Evolutionary conservation across 2,329 filamentous ascomycete genomes (phyloP), one percentile per base, ranked within the genome.

Genomic region (Emmonsia crescens): DNA sequence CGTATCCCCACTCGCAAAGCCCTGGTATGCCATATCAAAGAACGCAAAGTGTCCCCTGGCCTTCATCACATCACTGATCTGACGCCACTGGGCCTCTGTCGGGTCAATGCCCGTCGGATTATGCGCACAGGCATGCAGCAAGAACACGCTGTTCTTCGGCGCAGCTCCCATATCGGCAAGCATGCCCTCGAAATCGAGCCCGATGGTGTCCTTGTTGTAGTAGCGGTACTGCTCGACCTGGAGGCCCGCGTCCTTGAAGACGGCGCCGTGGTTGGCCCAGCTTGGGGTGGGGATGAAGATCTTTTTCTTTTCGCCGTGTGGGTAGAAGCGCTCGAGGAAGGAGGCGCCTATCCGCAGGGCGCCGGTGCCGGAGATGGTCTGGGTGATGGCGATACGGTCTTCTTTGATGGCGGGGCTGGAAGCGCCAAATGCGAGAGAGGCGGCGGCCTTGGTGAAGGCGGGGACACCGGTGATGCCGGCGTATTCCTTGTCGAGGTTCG

Each of bases 1-100:
- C 66, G 89, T 94, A 79, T 96, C 85, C 69, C 93, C 93, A 66
- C 88, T 94, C 70, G 93, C 93, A 73, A 99, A 97, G 70, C 93
- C 93, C 80, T 99, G 93, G 83, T 99, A 99, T 66, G 93, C 93
- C 92, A 96, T 96, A 78, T 97, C 93, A 80, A 97, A 99, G 85
- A 99, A 96, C 71, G 91, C 87, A 76, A 88, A 96, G 83, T 97
- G 93, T 58, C 83, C 86, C 76, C 89, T 86, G 74, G 85, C 83
- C 84, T 95, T 95, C 77, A 96, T 86, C 64, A 88, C 89, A 64
- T 88, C 80, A 77, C 89, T 90, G 76, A 99, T 94, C 80, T 93
- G 82, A 78, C 85, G 85, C 93, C 93, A 97, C 82, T 97, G 93
- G 76, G 90, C 88, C 71, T 85, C 79, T 49, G 89, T 96, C 42